Evolutionary conservation across 2,329 filamentous ascomycete genomes (phyloP).

Genomic region (Fusarium sororula): DNA sequence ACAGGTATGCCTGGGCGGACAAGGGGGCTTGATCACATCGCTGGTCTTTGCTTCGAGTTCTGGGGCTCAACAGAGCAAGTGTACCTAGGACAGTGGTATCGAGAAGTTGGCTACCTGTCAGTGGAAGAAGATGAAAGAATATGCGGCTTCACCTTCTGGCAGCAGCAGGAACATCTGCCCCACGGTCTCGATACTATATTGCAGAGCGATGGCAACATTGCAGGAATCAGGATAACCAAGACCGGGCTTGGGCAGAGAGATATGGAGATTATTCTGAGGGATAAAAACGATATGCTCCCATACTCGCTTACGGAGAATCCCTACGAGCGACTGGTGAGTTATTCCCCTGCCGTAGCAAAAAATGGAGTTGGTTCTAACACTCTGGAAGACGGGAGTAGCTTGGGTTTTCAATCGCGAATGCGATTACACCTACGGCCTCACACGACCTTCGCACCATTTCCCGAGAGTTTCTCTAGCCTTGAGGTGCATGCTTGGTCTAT

Average conservation of each 20-base stretch:
- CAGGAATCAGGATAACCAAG: background rate
- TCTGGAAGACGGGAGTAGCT: background rate
- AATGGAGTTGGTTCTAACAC: background rate
- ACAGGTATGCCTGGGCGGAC: background rate
- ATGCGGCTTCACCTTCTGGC: background rate
- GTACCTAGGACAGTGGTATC: background rate
- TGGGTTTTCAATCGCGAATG: background rate
- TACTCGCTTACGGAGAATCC: background rate
- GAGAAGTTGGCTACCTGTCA: background rate
- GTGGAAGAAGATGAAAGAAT: background rate
- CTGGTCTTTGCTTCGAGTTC: background rate
- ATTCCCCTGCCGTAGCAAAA: accelerated
- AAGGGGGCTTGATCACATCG: background rate
- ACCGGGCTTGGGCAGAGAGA: background rate
- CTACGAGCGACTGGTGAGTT: background rate
- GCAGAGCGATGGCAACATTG: background rate
- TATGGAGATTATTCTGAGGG: background rate
- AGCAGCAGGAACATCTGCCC: background rate
- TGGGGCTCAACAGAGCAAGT: background rate
- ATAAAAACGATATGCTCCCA: background rate
- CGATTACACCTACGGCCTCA: background rate
- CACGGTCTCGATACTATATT: too few relatives aligned
- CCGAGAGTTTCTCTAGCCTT: background rate
- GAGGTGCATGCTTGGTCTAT: too few relatives aligned
- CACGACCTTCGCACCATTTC: background rate